Evolutionary conservation across 2,329 filamentous ascomycete genomes (phyloP).

Genomic region (Colletotrichum lupini): DNA sequence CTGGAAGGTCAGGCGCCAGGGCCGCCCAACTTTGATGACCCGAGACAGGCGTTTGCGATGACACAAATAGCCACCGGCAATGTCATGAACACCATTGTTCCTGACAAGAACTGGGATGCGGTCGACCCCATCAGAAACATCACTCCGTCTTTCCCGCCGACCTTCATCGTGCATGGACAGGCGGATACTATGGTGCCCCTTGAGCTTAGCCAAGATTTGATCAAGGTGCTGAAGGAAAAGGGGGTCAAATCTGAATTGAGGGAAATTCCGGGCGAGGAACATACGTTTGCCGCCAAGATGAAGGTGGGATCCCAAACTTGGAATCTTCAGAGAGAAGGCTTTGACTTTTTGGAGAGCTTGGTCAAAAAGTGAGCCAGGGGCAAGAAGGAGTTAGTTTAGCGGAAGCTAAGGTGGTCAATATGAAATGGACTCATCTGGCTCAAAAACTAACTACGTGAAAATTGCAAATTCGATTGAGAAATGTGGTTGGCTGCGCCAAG

Average conservation of each 20-base stretch:
- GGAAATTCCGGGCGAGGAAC: constrained; percentile 53
- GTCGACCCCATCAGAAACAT: constrained; percentile 50
- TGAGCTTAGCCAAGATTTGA: constrained; percentile 46
- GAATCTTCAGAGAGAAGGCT: constrained; percentile 50
- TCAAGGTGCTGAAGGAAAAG: constrained; percentile 39
- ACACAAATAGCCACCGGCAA: constrained; percentile 53
- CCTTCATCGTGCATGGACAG: constrained; percentile 54
- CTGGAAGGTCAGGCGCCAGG: constrained; percentile 51
- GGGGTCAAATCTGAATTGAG: constrained; percentile 48
- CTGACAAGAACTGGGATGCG: constrained; percentile 39
- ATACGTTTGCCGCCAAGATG: constrained; percentile 56
- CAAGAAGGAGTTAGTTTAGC: not conserved
- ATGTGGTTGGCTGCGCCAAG: not conserved
- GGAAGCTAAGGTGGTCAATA: not conserved
- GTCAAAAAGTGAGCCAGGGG: constrained; percentile 1
- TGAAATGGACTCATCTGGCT: not conserved
- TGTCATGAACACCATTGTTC: constrained; percentile 48
- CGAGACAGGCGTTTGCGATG: constrained; percentile 52
- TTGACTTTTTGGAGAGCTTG: constrained; percentile 52
- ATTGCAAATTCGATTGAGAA: not conserved
- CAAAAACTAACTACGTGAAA: too few species aligned
- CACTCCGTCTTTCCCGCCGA: constrained; percentile 46
- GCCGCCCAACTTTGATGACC: constrained; percentile 48
- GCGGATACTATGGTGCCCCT: constrained; percentile 52
- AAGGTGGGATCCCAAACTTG: constrained; percentile 48